Base-by-base conservation (phyloP, 1,284 basidiomycete species). In the Phylloporus sp. region DNA sequence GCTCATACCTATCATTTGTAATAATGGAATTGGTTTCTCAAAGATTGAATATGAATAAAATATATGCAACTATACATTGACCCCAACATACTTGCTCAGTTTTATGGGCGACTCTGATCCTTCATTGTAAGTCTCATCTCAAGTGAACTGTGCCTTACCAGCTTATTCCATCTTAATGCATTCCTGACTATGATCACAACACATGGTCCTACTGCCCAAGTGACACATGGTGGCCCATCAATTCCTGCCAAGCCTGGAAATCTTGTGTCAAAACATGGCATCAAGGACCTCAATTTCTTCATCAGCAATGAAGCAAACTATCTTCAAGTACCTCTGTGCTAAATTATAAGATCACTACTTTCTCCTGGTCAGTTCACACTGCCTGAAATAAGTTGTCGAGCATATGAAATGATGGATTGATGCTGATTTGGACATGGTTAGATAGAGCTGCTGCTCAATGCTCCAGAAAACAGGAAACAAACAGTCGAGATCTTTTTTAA, bases 401-500 rank as follows among this genome's bases (percentile, higher is more conserved):
- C 6, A 32, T 28, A 31, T 17, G 4, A 8, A 20, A 8, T 29
- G 29, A 11, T 12, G 4, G 29, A 31, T 6, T n/a, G 20, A 26
- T 47, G 61, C 58, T 69, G 26, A 73, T 60, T 31, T 49, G 4
- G 10, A 37, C 10, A 15, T 20, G 2, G 54, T 60, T 60, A 98
- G 96, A 99, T 98, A 32, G 98, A 99, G 77, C 98, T 98, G 15
- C 98, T 98, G 50, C 89, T 99, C 66, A 99, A 99, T 77, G 89
- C 97, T 2, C 98, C 98, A 6, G 98, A 99, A 83, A 99, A 99
- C 82, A 86, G 98, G 69, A 98, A 99, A 79, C 96, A 98, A 77
- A 99, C 97, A 0, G 98, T 98, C 18, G 98, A 99, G 77, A 98
- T 99, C 83, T 98, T 99, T 89, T 99, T 99, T 79, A 98, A 98